Conservation (phyloP, 305 asterid genomes). For the Fraxinus sp. region DNA sequence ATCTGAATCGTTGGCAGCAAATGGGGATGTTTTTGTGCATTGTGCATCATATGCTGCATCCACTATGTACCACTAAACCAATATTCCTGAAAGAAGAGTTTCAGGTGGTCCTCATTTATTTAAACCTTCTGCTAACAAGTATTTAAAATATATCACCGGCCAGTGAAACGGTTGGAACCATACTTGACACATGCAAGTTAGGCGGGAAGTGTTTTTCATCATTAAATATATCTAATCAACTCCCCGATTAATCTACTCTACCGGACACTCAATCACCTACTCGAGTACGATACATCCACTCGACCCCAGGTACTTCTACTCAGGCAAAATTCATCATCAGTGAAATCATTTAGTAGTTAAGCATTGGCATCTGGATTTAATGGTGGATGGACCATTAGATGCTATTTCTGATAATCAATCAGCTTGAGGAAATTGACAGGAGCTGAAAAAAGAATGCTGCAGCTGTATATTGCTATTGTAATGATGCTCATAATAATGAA, state of each 20-base stretch:
- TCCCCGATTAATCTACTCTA: neutral
- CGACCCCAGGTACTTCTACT: neutral
- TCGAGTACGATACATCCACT: neutral
- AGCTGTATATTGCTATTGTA: neutral
- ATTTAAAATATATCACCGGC: neutral
- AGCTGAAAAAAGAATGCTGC: neutral
- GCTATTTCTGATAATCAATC: neutral
- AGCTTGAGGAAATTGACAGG: neutral
- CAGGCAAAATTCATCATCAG: neutral
- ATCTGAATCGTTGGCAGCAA: constrained; percentile 35
- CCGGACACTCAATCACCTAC: neutral
- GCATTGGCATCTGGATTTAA: neutral
- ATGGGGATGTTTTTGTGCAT: constrained; percentile 20
- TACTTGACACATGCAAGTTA: neutral
- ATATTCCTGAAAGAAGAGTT: constrained; percentile 4
- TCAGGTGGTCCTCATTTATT: constrained; percentile 25
- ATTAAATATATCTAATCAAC: neutral
- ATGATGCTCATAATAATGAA: neutral
- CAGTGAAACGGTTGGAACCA: neutral
- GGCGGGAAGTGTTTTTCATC: neutral
- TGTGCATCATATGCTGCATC: neutral
- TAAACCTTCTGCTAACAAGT: neutral
- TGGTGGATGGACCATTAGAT: neutral
- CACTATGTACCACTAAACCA: neutral
- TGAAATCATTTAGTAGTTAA: neutral